Percentiles rank a stretch among this genome's conserved stretches.
Conservation (phyloP, 2,329 filamentous ascomycete genomes). For the Neonectria punicea region DNA sequence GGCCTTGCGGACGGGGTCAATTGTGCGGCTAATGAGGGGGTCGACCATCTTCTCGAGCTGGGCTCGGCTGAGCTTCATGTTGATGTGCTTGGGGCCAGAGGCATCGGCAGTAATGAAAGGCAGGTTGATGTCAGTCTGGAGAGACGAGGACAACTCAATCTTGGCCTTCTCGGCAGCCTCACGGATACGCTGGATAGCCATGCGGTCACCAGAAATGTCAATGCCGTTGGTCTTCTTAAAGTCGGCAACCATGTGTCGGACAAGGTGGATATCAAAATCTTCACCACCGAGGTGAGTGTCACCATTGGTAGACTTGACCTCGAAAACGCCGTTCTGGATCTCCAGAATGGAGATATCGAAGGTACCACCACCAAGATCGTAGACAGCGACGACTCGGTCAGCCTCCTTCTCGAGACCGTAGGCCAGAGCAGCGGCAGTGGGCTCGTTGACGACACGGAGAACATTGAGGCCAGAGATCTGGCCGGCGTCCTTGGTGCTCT, state of each 20-base stretch:
- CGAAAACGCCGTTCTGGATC: constrained; percentile 97
- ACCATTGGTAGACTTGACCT: constrained; percentile 99
- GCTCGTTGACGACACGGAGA: constrained; percentile 97
- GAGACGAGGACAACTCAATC: constrained; percentile 95
- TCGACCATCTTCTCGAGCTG: constrained; percentile 95
- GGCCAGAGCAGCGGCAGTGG: constrained; percentile 92
- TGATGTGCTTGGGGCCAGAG: constrained; percentile 98
- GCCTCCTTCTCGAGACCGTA: constrained; percentile 96
- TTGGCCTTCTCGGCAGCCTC: constrained; percentile 99
- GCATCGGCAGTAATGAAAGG: constrained; percentile 98
- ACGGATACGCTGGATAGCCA: constrained; percentile 99
- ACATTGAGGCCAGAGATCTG: constrained; percentile 97
- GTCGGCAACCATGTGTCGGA: constrained; percentile 91
- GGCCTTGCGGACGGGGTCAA: constrained; percentile 95
- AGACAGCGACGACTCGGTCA: constrained; percentile 91
- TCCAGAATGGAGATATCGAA: constrained; percentile 99
- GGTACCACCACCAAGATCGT: constrained; percentile 97
- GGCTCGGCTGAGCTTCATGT: constrained; percentile 89
- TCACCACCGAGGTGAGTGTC: constrained; percentile 98
- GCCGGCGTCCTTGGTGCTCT: constrained; percentile 97
- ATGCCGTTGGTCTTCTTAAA: constrained; percentile 97
- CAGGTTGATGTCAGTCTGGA: constrained; percentile 97
- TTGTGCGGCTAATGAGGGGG: constrained; percentile 84
- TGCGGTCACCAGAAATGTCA: constrained; percentile 90
- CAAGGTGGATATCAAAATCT: constrained; percentile 95